Evolutionary conservation across 2,329 filamentous ascomycete genomes (phyloP).

Genomic region (Cordyceps pruinosa): DNA sequence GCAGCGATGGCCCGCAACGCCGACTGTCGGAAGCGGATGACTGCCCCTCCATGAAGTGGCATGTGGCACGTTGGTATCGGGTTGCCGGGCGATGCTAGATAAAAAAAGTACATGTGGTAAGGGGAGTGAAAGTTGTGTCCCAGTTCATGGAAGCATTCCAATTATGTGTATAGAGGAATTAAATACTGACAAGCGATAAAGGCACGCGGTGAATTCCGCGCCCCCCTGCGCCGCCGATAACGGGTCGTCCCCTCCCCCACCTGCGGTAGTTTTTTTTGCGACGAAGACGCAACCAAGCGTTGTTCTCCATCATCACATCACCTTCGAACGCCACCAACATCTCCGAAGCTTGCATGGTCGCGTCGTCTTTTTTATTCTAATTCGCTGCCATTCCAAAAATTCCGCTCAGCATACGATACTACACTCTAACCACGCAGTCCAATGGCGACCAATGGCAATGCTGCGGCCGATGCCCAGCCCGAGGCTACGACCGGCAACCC

Average conservation of each 20-base stretch:
- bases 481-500: slow-evolving; percentile 30
- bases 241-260: slow-evolving; percentile 2
- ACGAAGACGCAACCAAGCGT: too few species aligned
- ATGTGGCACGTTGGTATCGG: neutral
- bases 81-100: neutral
- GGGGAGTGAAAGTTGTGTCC: neutral
- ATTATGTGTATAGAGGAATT: neutral
- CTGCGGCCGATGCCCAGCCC: slow-evolving; percentile 25
- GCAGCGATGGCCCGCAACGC: neutral
- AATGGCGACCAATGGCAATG: slow-evolving; percentile 37
- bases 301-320: neutral
- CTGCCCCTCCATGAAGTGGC: slow-evolving; percentile 5
- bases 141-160: neutral
- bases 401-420: neutral
- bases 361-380: too few species aligned
- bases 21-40: slow-evolving; percentile 5
- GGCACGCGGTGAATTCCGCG: neutral
- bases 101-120: neutral
- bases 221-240: neutral
- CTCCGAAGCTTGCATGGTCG: too few species aligned
- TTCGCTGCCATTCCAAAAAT: neutral
- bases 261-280: slow-evolving; percentile 5
- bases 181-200: neutral
- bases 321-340: neutral
- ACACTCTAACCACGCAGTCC: slow-evolving; percentile 12